phyloP scores from a whole-genome alignment of 345 rosid genomes.

The Brassica rapa region DNA sequence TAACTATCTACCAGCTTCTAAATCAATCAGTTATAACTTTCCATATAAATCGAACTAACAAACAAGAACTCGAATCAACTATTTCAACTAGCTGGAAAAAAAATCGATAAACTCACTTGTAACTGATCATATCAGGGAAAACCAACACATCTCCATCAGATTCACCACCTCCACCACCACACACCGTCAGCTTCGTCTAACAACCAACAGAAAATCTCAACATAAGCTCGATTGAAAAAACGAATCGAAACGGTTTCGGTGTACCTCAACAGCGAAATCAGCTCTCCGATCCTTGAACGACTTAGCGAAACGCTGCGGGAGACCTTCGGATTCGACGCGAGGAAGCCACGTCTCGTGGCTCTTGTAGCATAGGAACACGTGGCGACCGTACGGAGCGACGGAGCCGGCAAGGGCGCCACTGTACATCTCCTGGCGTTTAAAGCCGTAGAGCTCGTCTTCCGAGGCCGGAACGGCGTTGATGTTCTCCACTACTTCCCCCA shows the following conservation, averaged over 20 bases:
- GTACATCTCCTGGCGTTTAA: conserved; percentile 78
- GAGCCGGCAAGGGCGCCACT: conserved; percentile 58
- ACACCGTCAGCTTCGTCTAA: conserved; percentile 69
- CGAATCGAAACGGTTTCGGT: not conserved
- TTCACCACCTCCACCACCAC: conserved; percentile 67
- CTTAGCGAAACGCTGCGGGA: conserved; percentile 65
- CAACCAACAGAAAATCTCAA: conserved; percentile 2
- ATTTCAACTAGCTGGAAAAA: not conserved
- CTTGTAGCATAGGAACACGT: conserved; percentile 73
- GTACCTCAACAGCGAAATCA: conserved; percentile 62
- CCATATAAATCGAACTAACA: conserved; percentile 3
- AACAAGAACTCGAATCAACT: not conserved
- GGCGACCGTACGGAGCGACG: conserved; percentile 74
- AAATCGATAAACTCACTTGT: conserved; percentile 57
- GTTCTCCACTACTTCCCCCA: conserved; percentile 50
- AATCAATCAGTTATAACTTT: not conserved
- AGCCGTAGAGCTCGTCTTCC: conserved; percentile 63
- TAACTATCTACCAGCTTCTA: not conserved
- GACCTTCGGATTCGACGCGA: conserved; percentile 67
- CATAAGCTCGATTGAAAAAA: not conserved
- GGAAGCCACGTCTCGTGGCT: conserved; percentile 69
- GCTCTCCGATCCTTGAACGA: conserved; percentile 67
- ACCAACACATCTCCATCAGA: conserved; percentile 87
- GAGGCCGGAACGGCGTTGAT: conserved; percentile 41
- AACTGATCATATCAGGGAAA: conserved; percentile 89